Evolutionary conservation across 1,139 yeast genomes (phyloP), one percentile per base, ranked within the genome.

Genomic region (Suhomyces anneliseae): DNA sequence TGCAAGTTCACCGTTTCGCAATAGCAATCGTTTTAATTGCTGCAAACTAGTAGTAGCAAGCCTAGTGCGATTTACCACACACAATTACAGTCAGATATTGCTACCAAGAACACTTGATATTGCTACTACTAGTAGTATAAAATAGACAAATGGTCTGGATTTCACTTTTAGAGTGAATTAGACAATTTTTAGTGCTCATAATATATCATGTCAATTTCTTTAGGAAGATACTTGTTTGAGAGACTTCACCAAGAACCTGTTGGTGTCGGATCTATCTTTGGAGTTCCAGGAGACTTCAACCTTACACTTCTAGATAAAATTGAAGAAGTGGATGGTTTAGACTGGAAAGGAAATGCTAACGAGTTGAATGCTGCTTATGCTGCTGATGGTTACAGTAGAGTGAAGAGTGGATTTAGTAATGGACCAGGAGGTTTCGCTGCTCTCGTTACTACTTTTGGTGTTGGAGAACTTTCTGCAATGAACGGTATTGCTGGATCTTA

Each of bases 351-450:
- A 51, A 82, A 82, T 62, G 83, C 87, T 61, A 85, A 84, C 59
- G 90, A 84, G 67, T 75, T 84, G 69, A 83, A 83, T 64, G 87
- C 88, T 24, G 83, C 87, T 32, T 84, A 83, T 61, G 81, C 87
- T 39, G 85, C 87, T 36, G 90, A 84, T 64, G 90, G 88, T 45
- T 84, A 84, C 68, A 80, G 87, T 43, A 70, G 88, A 63, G 73
- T 83, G 52, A 82, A 81, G 64, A n/a, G 75, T 73, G 15, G 76
- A 65, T 53, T 69, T 64, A 61, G 69, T 39, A 73, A 71, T 43
- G 68, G 71, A 39, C 74, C 70, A 26, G 76, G 75, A 26, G 66
- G 83, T 5, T 69, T 82, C 60, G 77, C 81, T 43, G 79, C 82
- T 53, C 54, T 83, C 49, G 72, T 83, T 53, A 84, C 90, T 52